Evolutionary conservation across 2,329 filamentous ascomycete species (phyloP).

Genomic region (Diplodia scrobiculata): DNA sequence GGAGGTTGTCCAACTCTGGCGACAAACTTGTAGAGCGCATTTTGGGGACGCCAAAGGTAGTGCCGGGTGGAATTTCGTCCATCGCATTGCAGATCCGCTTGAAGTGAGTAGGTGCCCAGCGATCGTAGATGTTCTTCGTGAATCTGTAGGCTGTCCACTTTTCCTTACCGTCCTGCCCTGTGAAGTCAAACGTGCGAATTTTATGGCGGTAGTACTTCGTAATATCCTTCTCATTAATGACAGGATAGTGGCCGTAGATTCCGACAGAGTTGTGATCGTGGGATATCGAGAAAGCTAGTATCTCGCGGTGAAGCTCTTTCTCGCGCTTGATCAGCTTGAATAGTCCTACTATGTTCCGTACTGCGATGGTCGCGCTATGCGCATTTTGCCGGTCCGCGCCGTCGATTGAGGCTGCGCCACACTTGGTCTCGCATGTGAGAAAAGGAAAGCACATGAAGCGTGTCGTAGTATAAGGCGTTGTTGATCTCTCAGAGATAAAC

Average conservation of each 20-base stretch:
- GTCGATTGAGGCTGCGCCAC: no score
- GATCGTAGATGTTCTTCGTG: neutral
- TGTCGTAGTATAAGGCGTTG: no score
- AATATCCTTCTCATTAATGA: conserved; percentile 16
- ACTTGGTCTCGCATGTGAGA: no score
- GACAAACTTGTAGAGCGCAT: neutral
- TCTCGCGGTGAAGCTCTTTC: conserved; percentile 1
- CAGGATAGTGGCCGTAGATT: conserved; percentile 6
- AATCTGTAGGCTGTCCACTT: conserved; percentile 33
- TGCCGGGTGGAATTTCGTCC: conserved; percentile 22
- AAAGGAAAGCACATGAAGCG: no score
- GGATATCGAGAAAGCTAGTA: neutral
- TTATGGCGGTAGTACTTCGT: conserved; percentile 27
- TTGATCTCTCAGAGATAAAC: no score
- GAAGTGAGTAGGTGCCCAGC: conserved; percentile 32
- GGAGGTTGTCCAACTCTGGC: no score
- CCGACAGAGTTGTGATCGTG: conserved; percentile 10
- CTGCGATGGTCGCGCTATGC: conserved; percentile 29
- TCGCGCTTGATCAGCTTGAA: conserved; percentile 9
- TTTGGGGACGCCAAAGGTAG: neutral
- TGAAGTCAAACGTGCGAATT: conserved; percentile 17
- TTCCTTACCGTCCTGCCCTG: conserved; percentile 19
- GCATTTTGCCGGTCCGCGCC: conserved; percentile 33
- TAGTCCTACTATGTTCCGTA: neutral
- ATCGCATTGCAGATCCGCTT: conserved; percentile 31